Evolutionary conservation across 2,329 filamentous ascomycete species (phyloP).

Genomic region (Fusarium sp.): DNA sequence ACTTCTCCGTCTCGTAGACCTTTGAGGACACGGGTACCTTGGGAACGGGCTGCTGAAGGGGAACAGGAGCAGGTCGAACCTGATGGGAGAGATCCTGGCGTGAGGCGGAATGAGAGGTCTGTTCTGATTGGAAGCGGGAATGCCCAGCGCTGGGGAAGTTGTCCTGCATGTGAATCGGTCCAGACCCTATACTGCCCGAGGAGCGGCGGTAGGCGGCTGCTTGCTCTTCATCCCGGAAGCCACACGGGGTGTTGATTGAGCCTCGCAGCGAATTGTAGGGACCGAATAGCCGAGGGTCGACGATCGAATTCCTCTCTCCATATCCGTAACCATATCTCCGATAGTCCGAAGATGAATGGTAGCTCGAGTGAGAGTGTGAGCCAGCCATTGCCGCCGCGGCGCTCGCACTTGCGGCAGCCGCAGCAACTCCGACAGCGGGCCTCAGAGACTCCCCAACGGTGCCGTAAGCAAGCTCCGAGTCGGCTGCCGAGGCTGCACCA

Average conservation of each 20-base stretch:
- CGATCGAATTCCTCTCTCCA: slow-evolving; percentile 57
- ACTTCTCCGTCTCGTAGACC: slow-evolving; percentile 65
- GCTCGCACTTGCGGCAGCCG: slow-evolving; percentile 52
- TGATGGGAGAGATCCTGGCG: slow-evolving; percentile 52
- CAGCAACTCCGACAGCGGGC: slow-evolving; percentile 36
- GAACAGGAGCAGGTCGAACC: slow-evolving; percentile 65
- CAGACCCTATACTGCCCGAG: slow-evolving; percentile 33
- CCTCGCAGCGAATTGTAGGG: slow-evolving; percentile 68
- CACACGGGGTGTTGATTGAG: slow-evolving; percentile 62
- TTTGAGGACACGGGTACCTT: slow-evolving; percentile 73
- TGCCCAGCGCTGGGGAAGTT: slow-evolving; percentile 74
- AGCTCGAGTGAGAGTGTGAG: slow-evolving; percentile 39
- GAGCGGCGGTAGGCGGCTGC: slow-evolving; percentile 40
- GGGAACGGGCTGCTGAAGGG: slow-evolving; percentile 86
- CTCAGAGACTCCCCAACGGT: slow-evolving; percentile 40
- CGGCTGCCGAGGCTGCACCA: slow-evolving; percentile 45
- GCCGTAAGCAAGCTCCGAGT: slow-evolving; percentile 53
- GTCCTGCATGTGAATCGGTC: slow-evolving; percentile 59
- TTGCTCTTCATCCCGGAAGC: slow-evolving; percentile 55
- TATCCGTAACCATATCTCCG: slow-evolving; percentile 47
- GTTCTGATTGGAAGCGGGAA: slow-evolving; percentile 64
- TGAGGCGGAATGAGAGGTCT: slow-evolving; percentile 57
- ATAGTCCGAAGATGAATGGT: slow-evolving; percentile 23
- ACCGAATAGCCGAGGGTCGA: slow-evolving; percentile 66
- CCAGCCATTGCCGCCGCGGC: slow-evolving; percentile 53